These are phyloP conservation scores for Amphibolis antarctica DNA, from an alignment of 106 monocot genomes.

Conservation along the genomic window DNA sequence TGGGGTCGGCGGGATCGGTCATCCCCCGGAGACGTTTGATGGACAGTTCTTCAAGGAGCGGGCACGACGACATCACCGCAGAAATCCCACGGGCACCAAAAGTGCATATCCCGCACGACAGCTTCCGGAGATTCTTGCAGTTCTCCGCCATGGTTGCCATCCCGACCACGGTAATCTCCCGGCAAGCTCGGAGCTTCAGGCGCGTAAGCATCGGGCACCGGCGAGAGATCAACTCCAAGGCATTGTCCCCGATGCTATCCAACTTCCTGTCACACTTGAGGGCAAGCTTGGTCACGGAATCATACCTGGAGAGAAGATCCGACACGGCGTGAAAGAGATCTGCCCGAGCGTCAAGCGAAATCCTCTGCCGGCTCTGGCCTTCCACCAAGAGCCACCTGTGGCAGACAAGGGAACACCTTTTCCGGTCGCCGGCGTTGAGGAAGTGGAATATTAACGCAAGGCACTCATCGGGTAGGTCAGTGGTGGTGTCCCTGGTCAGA, in stretches of 20 bases:
- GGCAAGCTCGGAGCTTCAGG: constrained; percentile 67
- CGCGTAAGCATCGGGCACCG: constrained; percentile 47
- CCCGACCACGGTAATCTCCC: constrained; percentile 41
- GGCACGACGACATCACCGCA: constrained; percentile 40
- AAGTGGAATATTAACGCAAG: constrained; percentile 58
- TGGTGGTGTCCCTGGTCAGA: constrained; percentile 23
- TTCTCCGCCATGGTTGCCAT: constrained; percentile 41
- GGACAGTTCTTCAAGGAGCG: constrained; percentile 56
- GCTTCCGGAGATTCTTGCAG: constrained; percentile 43
- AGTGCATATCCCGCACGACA: constrained; percentile 57
- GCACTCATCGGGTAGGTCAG: constrained; percentile 61
- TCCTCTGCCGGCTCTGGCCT: constrained; percentile 46
- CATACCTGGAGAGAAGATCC: constrained; percentile 39
- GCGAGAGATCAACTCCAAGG: constrained; percentile 30
- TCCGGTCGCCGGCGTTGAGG: constrained; percentile 55
- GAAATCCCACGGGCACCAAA: constrained; percentile 68
- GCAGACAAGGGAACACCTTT: constrained; percentile 75
- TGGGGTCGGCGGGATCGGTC: constrained; percentile 11
- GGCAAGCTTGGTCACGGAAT: constrained; percentile 49
- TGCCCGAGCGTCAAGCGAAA: constrained; percentile 60
- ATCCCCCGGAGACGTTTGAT: constrained; percentile 56
- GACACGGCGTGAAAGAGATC: constrained; percentile 24
- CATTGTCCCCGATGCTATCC: constrained; percentile 56
- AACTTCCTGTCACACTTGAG: constrained; percentile 57
- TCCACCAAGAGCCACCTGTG: constrained; percentile 56